Conservation (phyloP, 1,139 yeast genomes). For the Candida mesenterica region DNA sequence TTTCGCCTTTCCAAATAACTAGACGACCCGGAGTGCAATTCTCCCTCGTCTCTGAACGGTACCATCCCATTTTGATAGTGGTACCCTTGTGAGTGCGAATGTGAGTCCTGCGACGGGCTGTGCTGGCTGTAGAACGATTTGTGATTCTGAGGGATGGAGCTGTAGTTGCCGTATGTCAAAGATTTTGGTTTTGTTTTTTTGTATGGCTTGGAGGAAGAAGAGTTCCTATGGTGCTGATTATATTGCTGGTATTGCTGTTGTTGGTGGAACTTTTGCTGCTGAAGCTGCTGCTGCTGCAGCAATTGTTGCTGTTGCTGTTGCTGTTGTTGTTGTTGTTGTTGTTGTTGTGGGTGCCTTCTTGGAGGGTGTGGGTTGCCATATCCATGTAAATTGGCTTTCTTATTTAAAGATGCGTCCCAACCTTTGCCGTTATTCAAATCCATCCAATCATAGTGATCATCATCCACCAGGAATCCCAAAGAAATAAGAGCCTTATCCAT, state of each 20-base stretch:
- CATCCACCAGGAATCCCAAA: conserved; percentile 39
- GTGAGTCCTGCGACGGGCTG: conserved; percentile 7
- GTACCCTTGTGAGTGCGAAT: conserved; percentile 8
- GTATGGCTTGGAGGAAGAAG: conserved; percentile 11
- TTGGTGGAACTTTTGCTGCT: conserved; percentile 11
- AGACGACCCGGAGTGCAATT: conserved; percentile 39
- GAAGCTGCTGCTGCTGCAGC: conserved; percentile 22
- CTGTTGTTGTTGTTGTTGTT: conserved; percentile 31
- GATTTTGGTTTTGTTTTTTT: conserved; percentile 15
- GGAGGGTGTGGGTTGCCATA: conserved; percentile 74
- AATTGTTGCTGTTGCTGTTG: conserved; percentile 19
- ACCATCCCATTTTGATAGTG: conserved; percentile 25
- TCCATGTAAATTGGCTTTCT: conserved; percentile 79
- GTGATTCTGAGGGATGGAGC: conserved; percentile 28
- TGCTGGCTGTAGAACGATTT: conserved; percentile 14
- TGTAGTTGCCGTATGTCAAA: conserved; percentile 25
- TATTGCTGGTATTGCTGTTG: conserved; percentile 8
- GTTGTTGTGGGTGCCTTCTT: conserved; percentile 29
- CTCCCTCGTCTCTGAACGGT: conserved; percentile 38
- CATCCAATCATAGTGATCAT: conserved; percentile 84
- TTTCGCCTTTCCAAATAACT: conserved; percentile 33
- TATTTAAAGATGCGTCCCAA: conserved; percentile 77
- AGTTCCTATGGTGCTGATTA: conserved; percentile 10
- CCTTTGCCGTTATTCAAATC: conserved; percentile 77
- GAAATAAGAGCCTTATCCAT: conserved; percentile 44